Evolutionary conservation across 495 filamentous ascomycete species (phyloP).

Genomic region (Trichoderma gamsii): DNA sequence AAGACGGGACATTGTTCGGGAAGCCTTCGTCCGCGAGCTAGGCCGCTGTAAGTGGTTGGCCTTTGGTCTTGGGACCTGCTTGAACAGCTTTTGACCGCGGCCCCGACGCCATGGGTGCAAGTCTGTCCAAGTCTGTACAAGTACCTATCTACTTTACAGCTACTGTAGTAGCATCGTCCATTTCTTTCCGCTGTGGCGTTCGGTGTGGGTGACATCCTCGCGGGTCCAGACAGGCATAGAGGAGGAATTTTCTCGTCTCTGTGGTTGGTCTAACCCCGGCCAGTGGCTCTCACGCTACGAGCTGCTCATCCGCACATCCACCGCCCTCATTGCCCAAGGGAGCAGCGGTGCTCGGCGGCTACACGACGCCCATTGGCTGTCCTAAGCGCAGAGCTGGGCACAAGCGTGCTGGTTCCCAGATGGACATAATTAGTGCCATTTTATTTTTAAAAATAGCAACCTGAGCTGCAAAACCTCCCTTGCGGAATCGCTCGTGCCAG

Average conservation of each 20-base stretch:
- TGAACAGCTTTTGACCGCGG: background rate
- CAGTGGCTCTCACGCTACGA: constrained; percentile 4
- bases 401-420: constrained; percentile 10
- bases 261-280: constrained; percentile 1
- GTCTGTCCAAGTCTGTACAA: no score
- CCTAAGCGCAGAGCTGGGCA: constrained; percentile 33
- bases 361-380: constrained; percentile 29
- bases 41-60: background rate
- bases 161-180: background rate
- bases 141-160: background rate
- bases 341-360: background rate
- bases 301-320: constrained; percentile 31
- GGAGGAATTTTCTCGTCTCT: background rate
- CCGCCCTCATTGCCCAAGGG: constrained; percentile 23
- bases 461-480: constrained; percentile 2
- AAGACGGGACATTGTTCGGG: background rate
- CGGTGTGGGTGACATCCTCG: constrained; percentile 10
- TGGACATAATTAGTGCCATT: constrained; percentile 13
- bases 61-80: background rate
- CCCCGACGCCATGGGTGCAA: background rate
- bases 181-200: constrained; percentile 4
- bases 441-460: constrained; percentile 33
- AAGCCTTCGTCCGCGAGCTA: background rate
- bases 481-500: constrained; percentile 24
- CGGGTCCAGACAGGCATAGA: constrained; percentile 9